These are phyloP conservation scores for Raffaelea arxii DNA, from an alignment of 2,329 filamentous ascomycete species.

Conservation along the genomic window DNA sequence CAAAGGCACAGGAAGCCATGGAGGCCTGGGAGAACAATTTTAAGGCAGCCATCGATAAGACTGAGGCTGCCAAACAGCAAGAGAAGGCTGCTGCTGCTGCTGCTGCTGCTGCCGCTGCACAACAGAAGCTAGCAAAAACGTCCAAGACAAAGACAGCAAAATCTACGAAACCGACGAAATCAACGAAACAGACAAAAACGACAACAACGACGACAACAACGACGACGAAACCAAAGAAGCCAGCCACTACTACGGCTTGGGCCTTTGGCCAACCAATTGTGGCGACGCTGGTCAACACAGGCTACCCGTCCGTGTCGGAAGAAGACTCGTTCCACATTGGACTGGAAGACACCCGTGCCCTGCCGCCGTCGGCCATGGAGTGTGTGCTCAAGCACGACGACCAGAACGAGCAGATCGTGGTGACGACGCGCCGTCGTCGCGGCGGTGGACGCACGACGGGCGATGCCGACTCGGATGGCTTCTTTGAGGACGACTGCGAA, in stretches of 20 bases:
- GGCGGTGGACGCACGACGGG: conserved; percentile 41
- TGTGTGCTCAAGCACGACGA: conserved; percentile 47
- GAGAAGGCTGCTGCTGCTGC: not conserved
- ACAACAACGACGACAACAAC: not conserved
- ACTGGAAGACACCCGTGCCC: conserved; percentile 46
- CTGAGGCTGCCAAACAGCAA: not conserved
- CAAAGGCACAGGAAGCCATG: not conserved
- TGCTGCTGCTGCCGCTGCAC: not conserved
- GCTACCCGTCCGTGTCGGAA: conserved; percentile 34
- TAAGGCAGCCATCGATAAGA: not conserved
- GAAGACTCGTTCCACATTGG: conserved; percentile 39
- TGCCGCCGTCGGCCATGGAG: conserved; percentile 56
- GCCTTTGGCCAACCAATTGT: conserved; percentile 50
- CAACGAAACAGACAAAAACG: conserved; percentile 1
- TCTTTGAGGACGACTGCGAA: conserved; percentile 90
- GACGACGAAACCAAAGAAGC: no score
- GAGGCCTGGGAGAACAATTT: not conserved
- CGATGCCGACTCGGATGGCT: conserved; percentile 53
- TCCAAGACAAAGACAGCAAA: conserved; percentile 6
- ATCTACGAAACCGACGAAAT: not conserved
- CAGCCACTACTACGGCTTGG: conserved; percentile 30
- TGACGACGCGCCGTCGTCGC: conserved; percentile 72
- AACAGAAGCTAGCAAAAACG: conserved; percentile 16
- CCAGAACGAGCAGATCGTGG: conserved; percentile 59
- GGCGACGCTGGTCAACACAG: conserved; percentile 42